These are phyloP conservation scores for Aspergillus bertholletiae DNA, from an alignment of 495 filamentous ascomycete genomes.

Conservation along the genomic window DNA sequence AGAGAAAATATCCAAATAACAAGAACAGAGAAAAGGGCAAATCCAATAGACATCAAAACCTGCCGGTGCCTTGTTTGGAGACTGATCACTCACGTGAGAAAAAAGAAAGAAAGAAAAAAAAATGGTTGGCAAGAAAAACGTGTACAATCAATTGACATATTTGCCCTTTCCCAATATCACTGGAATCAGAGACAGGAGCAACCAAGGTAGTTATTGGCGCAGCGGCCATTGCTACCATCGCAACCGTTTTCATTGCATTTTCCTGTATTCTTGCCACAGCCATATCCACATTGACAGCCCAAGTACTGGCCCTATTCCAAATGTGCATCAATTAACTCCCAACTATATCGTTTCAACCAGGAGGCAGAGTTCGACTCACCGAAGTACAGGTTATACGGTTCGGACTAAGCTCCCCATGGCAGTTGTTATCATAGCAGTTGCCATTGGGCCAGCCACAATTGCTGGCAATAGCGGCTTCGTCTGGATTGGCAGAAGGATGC, in stretches of 20 bases:
- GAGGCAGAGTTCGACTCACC: neutral
- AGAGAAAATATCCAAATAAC: no score
- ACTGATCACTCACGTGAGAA: no score
- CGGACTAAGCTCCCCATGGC: slow-evolving; percentile 5
- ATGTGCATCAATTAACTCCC: neutral
- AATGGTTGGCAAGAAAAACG: no score
- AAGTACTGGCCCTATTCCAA: slow-evolving; percentile 1
- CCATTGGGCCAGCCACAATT: slow-evolving; percentile 4
- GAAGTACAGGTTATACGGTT: slow-evolving; percentile 5
- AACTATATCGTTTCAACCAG: neutral
- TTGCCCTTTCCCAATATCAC: no score
- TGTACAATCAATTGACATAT: no score
- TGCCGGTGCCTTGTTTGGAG: no score
- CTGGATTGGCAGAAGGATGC: neutral
- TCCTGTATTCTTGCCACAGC: slow-evolving; percentile 2
- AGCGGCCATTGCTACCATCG: slow-evolving; percentile 1
- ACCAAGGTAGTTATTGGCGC: neutral
- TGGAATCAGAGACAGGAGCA: neutral
- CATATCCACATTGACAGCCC: slow-evolving; percentile 8
- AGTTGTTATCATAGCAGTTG: slow-evolving; percentile 12
- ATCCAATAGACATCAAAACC: no score
- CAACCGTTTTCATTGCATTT: slow-evolving; percentile 5
- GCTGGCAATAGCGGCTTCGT: neutral
- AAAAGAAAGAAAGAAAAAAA: no score
- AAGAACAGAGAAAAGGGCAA: no score